phyloP scores from a whole-genome alignment of 1,139 yeast species.

The Nematodospora anomalae region DNA sequence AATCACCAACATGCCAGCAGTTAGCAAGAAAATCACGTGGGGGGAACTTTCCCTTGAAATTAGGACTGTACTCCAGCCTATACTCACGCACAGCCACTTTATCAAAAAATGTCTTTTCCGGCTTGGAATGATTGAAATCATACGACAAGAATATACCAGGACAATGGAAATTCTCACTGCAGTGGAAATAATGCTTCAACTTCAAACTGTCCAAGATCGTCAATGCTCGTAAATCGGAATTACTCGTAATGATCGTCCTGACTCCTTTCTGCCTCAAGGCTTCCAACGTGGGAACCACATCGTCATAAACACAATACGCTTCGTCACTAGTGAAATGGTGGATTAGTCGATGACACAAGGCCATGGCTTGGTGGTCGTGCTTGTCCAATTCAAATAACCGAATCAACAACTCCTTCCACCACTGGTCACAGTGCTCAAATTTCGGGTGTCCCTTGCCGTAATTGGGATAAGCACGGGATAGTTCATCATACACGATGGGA shows the following conservation, averaged over 20 bases:
- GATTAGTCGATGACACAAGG: slow-evolving; percentile 41
- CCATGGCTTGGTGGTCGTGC: slow-evolving; percentile 19
- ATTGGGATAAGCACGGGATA: slow-evolving; percentile 48
- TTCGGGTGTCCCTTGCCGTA: slow-evolving; percentile 50
- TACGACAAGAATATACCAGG: slow-evolving; percentile 51
- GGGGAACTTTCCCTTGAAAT: slow-evolving; percentile 13
- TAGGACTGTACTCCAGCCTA: slow-evolving; percentile 2
- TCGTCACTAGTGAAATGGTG: slow-evolving; percentile 46
- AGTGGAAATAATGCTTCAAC: slow-evolving; percentile 37
- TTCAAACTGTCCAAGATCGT: slow-evolving; percentile 48
- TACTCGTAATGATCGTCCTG: slow-evolving; percentile 50
- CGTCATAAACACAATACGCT: slow-evolving; percentile 56
- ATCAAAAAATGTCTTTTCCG: slow-evolving; percentile 48
- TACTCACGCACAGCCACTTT: slow-evolving; percentile 21
- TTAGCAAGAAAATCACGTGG: slow-evolving; percentile 20
- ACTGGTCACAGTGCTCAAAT: slow-evolving; percentile 35
- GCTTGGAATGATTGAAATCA: slow-evolving; percentile 54
- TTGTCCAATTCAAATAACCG: slow-evolving; percentile 36
- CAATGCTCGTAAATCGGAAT: slow-evolving; percentile 57
- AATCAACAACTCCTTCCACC: slow-evolving; percentile 61
- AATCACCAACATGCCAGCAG: slow-evolving; percentile 72
- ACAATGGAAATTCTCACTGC: slow-evolving; percentile 32
- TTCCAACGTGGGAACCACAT: slow-evolving; percentile 49
- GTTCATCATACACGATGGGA: slow-evolving; percentile 26
- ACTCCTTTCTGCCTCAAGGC: slow-evolving; percentile 32